Evolutionary conservation across 2,329 filamentous ascomycete genomes (phyloP).

Genomic region (Rachicladosporium sp.): DNA sequence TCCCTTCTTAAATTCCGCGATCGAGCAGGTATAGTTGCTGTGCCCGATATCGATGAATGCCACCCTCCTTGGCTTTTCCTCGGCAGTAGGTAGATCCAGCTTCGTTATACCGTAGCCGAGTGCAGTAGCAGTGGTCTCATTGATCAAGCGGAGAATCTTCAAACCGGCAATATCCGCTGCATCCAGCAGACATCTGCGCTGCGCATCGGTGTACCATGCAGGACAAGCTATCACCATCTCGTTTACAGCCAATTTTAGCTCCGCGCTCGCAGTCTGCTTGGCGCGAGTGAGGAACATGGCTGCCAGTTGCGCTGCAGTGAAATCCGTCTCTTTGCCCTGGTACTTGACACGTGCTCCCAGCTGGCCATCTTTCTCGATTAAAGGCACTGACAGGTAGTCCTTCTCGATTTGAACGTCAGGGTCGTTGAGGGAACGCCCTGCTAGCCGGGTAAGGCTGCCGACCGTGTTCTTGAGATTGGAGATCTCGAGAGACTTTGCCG

Average conservation of each 20-base stretch:
- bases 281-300: conserved; percentile 95
- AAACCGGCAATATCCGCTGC: conserved; percentile 87
- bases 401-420: conserved; percentile 90
- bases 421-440: conserved; percentile 74
- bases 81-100: conserved; percentile 72
- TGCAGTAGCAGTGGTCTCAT: conserved; percentile 92
- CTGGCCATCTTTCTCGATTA: conserved; percentile 85
- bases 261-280: conserved; percentile 72
- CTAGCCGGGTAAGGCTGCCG: conserved; percentile 79
- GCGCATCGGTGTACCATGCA: conserved; percentile 91
- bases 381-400: conserved; percentile 71
- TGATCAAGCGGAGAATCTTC: conserved; percentile 87
- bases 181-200: conserved; percentile 80
- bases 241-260: conserved; percentile 81
- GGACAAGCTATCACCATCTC: conserved; percentile 92
- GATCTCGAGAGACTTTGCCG: conserved; percentile 96
- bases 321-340: conserved; percentile 87
- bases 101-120: conserved; percentile 98
- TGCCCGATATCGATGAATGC: conserved; percentile 91
- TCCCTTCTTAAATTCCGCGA: conserved; percentile 95
- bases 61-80: conserved; percentile 86
- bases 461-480: conserved; percentile 99
- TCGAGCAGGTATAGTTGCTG: conserved; percentile 86
- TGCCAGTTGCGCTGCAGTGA: conserved; percentile 80
- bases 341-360: conserved; percentile 91